These are phyloP conservation scores for Cladophialophora exuberans DNA, from an alignment of 2,329 filamentous ascomycete genomes.

Conservation along the genomic window DNA sequence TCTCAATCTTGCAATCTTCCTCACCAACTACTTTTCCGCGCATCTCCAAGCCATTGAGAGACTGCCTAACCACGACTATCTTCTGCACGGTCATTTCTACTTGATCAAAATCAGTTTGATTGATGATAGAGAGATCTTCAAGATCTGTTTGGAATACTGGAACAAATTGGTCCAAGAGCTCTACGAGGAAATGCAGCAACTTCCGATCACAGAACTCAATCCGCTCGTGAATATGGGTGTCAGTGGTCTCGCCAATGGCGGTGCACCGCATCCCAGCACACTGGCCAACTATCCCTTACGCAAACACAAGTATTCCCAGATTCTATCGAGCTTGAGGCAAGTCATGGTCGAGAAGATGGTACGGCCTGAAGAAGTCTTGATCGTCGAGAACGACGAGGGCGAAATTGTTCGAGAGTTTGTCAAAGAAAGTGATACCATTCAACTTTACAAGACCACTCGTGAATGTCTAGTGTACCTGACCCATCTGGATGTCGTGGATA, in stretches of 20 bases:
- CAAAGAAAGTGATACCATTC: conserved; percentile 98
- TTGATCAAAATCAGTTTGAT: conserved; percentile 98
- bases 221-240: conserved; percentile 80
- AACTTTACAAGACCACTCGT: conserved; percentile 97
- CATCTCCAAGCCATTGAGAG: conserved; percentile 95
- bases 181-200: conserved; percentile 97
- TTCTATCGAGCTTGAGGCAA: conserved; percentile 88
- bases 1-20: conserved; percentile 91
- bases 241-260: conserved; percentile 71
- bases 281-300: conserved; percentile 88
- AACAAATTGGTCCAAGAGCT: conserved; percentile 96
- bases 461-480: conserved; percentile 97
- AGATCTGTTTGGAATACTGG: conserved; percentile 99
- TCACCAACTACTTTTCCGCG: conserved; percentile 95
- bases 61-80: conserved; percentile 89
- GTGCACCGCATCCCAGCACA: conserved; percentile 81
- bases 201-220: conserved; percentile 91
- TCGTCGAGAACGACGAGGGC: conserved; percentile 99
- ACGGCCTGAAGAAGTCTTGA: conserved; percentile 92
- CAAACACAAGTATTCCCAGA: conserved; percentile 97
- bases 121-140: conserved; percentile 98
- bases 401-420: conserved; percentile 99
- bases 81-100: conserved; percentile 96
- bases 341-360: conserved; percentile 99
- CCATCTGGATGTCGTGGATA: conserved; percentile 95